Percentiles rank a stretch among this genome's conserved stretches.
phyloP scores from a whole-genome alignment of 495 filamentous ascomycete genomes.

The Penicillium fimorum region DNA sequence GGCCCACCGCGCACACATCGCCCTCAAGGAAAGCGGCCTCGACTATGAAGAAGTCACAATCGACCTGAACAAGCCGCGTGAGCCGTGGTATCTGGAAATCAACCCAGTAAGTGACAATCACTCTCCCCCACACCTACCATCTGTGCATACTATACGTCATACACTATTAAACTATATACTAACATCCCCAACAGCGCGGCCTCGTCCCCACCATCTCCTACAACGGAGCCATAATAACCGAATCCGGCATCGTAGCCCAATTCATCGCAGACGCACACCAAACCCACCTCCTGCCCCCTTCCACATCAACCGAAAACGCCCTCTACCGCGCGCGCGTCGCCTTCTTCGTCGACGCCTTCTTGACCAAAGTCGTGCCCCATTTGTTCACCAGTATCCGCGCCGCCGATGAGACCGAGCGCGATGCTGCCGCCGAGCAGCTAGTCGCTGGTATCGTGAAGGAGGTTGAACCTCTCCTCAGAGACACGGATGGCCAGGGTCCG shows the following conservation, averaged over 20 bases:
- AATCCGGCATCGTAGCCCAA: conserved; percentile 70
- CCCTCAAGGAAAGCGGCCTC: conserved; percentile 67
- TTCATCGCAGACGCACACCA: conserved; percentile 66
- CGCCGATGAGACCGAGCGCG: conserved; percentile 36
- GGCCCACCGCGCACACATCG: conserved; percentile 80
- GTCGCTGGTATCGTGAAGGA: conserved; percentile 64
- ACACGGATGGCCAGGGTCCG: conserved; percentile 54
- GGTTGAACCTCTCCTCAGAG: conserved; percentile 64
- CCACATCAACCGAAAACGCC: conserved; percentile 36
- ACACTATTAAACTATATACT: neutral
- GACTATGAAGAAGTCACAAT: conserved; percentile 80
- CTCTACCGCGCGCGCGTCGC: conserved; percentile 64
- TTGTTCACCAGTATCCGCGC: conserved; percentile 46
- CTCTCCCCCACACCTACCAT: neutral
- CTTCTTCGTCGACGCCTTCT: conserved; percentile 78
- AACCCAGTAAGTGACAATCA: conserved; percentile 59
- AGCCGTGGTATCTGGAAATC: conserved; percentile 79
- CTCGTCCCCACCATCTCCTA: conserved; percentile 73
- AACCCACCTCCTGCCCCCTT: conserved; percentile 46
- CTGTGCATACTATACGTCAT: neutral
- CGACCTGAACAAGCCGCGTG: conserved; percentile 68
- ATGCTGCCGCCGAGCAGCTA: conserved; percentile 31
- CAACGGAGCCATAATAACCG: conserved; percentile 69
- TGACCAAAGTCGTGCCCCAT: conserved; percentile 55
- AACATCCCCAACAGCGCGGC: conserved; percentile 52